Evolutionary conservation across 179 eudicot genomes (phyloP).

Genomic region (Spinacia oleracea): DNA sequence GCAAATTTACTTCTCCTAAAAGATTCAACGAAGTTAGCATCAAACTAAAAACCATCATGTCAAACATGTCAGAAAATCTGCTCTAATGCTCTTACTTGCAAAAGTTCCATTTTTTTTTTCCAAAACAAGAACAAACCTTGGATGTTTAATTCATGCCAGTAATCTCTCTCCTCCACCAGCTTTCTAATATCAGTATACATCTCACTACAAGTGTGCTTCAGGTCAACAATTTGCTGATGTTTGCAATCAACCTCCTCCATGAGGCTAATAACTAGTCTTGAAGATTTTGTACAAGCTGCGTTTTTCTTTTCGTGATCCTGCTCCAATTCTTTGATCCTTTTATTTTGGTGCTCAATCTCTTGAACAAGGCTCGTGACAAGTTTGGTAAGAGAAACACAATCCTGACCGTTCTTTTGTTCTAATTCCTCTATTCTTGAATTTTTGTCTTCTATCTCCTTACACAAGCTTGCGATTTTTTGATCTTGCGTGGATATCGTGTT

Average conservation of each 20-base stretch:
- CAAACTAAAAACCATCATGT: neutral
- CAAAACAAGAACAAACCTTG: neutral
- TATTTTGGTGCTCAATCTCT: conserved; percentile 8
- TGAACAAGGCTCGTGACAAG: conserved; percentile 18
- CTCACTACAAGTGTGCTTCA: conserved; percentile 16
- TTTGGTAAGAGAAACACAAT: neutral
- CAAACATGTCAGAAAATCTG: neutral
- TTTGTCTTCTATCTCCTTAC: conserved; percentile 19
- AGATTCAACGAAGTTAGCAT: neutral
- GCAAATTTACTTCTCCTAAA: conserved; percentile 14
- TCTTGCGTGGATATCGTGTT: neutral
- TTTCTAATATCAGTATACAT: conserved; percentile 12
- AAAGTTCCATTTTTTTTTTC: neutral
- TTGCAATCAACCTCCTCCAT: conserved; percentile 7
- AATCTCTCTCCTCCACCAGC: conserved; percentile 16
- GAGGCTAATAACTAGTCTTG: conserved; percentile 17
- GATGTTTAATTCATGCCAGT: neutral
- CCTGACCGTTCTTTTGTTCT: conserved; percentile 7
- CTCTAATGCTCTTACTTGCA: neutral
- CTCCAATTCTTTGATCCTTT: conserved; percentile 24
- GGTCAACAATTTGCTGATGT: neutral
- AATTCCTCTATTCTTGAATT: conserved; percentile 10
- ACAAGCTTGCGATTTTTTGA: conserved; percentile 13
- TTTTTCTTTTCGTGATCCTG: conserved; percentile 11
- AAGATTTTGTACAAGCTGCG: conserved; percentile 7